Evolutionary conservation across 2,329 filamentous ascomycete genomes (phyloP), one percentile per base, ranked within the genome.

Genomic region (Aspergillus bombycis): DNA sequence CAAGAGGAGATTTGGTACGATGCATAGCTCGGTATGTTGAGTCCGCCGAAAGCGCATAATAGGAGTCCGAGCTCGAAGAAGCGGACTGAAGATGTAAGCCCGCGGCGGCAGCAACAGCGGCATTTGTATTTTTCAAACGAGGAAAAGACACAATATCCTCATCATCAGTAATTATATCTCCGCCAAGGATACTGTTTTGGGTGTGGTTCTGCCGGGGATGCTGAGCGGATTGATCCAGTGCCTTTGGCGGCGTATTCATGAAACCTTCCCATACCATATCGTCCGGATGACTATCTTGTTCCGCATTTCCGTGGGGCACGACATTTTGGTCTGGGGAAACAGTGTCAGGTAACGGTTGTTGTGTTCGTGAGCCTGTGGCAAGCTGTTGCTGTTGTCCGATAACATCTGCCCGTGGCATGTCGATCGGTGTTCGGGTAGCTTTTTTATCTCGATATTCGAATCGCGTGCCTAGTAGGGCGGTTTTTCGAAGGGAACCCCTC

Each of bases 401-500:
- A 23, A 62, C 61, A 43, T 73, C 72, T 19, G 64, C 65, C 34
- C 65, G 67, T 50, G 61, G 57, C 11, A 66, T 32, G 34, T 71
- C 70, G 2, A 60, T 41, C 16, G 62, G 30, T 11, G 64, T 63
- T 36, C 67, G 62, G 7, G 50, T 54, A 19, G 63, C 56, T 55
- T 71, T 74, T 67, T 75, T 77, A 57, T 78, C 76, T 46, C 73
- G 75, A 38, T 71, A 70, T 60, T 79, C 74, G 41, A 78, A 66
- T 23, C 77, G 67, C 63, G 74, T 90, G 19, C 92, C 92, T 21
- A 97, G 83, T 56, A 97, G 82, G 30, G 93, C 93, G 12, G 92
- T 92, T 78, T 97, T 97, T 64, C 94, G 87, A 75, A 97, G 82
- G 12, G 94, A 97, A 4, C 93, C 93, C 74, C 91, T 91, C 64